Percentiles rank a stretch among this genome's conserved stretches.
Conservation (phyloP, 768 basidiomycete species). For the Kwoniella heveanensis region DNA sequence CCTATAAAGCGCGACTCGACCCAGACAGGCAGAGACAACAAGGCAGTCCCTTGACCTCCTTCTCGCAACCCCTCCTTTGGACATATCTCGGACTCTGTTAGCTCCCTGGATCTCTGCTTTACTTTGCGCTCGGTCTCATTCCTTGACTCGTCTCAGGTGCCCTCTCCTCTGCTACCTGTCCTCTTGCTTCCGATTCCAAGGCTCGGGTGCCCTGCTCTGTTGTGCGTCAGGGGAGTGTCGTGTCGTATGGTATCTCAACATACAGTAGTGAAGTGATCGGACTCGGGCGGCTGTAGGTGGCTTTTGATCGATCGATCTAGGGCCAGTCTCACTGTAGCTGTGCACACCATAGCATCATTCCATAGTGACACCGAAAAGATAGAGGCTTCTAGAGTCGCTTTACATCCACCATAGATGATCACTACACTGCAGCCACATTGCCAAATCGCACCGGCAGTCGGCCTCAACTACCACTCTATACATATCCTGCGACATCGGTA, state of each 20-base stretch:
- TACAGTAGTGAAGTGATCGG: neutral
- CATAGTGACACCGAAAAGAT: too few species aligned
- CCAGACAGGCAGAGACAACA: neutral
- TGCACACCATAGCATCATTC: too few species aligned
- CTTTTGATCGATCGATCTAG: conserved; percentile 1
- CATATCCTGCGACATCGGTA: too few species aligned
- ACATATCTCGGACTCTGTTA: neutral
- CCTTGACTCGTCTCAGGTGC: neutral
- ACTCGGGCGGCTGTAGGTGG: neutral
- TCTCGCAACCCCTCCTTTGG: neutral
- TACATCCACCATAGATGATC: too few species aligned
- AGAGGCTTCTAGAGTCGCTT: too few species aligned
- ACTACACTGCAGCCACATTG: too few species aligned
- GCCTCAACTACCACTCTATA: too few species aligned
- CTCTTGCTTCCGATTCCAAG: neutral
- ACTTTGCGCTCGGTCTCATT: neutral
- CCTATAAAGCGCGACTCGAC: neutral
- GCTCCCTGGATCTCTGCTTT: neutral
- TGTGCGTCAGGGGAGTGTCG: neutral
- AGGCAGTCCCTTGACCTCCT: neutral
- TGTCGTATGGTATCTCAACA: neutral
- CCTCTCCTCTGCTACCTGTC: neutral
- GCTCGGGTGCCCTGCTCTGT: neutral
- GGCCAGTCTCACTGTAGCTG: neutral
- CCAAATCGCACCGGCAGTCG: too few species aligned